These are phyloP conservation scores for Rhododendron griersonianum DNA, from an alignment of 148 eudicot genomes.

Conservation along the genomic window DNA sequence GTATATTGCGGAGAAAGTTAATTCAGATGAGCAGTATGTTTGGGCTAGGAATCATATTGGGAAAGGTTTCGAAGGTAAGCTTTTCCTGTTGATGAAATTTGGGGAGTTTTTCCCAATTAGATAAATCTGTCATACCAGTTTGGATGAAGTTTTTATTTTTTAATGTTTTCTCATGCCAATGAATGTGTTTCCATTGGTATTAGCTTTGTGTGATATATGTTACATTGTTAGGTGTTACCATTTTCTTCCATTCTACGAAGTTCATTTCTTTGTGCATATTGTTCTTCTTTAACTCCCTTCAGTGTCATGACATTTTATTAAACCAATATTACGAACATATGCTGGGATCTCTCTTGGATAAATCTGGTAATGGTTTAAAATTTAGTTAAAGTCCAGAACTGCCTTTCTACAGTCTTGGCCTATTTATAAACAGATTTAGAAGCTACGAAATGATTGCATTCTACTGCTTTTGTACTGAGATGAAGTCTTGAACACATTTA, in stretches of 20 bases:
- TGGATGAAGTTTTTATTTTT: background rate
- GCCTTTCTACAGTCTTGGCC: background rate
- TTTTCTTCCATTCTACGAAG: background rate
- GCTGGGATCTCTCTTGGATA: background rate
- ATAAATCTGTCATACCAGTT: background rate
- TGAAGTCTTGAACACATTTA: background rate
- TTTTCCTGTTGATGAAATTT: background rate
- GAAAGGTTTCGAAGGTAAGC: conserved; percentile 68
- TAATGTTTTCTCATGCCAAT: background rate
- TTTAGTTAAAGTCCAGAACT: background rate
- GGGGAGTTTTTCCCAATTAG: background rate
- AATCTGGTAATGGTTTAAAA: background rate
- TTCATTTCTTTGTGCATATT: background rate
- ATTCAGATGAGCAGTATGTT: conserved; percentile 44
- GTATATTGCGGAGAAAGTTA: conserved; percentile 53
- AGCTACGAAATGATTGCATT: conserved; percentile 1
- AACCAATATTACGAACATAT: background rate
- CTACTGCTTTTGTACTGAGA: background rate
- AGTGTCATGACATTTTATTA: background rate
- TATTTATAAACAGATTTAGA: background rate
- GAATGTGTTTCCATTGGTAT: background rate
- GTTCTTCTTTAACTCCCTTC: background rate
- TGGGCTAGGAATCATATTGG: conserved; percentile 55
- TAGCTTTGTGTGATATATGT: background rate
- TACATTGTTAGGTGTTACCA: background rate